Conservation (phyloP, 2,329 filamentous ascomycete species). For the Verticillium zaregamsianum region DNA sequence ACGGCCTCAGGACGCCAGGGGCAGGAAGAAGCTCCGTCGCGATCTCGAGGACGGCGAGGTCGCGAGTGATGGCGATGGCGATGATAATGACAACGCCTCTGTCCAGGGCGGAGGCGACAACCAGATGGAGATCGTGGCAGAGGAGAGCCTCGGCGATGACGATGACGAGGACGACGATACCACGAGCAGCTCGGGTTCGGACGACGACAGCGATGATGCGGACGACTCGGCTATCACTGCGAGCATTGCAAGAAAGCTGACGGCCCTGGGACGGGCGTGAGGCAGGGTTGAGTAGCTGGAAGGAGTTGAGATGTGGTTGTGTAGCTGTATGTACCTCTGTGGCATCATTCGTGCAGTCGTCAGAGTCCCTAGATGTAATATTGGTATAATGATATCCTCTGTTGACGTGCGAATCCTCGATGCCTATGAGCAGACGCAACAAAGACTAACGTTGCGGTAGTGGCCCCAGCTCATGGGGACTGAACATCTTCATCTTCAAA, state of each 20-base stretch:
- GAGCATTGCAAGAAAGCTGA: conserved; percentile 11
- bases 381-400: no score
- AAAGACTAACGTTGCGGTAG: no score
- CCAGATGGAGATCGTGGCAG: conserved; percentile 28
- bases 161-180: conserved; percentile 22
- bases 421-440: no score
- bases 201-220: conserved; percentile 13
- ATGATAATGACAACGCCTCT: conserved; percentile 11
- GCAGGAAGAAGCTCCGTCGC: conserved; percentile 12
- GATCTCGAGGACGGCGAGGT: conserved; percentile 30
- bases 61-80: conserved; percentile 20
- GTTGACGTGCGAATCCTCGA: no score
- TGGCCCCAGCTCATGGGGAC: no score
- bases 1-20: conserved; percentile 14
- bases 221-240: conserved; percentile 1
- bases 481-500: no score
- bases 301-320: background rate
- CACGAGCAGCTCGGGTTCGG: conserved; percentile 41
- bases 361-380: no score
- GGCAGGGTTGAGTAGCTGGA: background rate
- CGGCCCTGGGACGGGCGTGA: conserved; percentile 4
- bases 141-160: conserved; percentile 30
- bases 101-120: background rate
- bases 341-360: no score
- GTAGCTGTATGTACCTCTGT: background rate